phyloP scores from a whole-genome alignment of 306 rosid species.

The Vigna unguiculata region DNA sequence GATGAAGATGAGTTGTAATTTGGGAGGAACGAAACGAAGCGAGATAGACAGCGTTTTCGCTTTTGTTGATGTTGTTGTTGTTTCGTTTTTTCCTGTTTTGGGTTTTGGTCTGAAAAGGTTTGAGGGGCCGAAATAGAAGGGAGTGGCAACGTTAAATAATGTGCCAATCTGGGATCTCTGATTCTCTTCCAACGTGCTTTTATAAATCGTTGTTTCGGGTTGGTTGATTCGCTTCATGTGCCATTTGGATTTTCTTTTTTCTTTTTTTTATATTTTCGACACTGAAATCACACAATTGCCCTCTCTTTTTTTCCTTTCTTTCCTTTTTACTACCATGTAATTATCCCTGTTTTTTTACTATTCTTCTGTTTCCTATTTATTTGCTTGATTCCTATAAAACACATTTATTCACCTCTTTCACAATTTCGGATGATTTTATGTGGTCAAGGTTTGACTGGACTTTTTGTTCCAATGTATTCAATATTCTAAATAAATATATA shows the following conservation, averaged over 20 bases:
- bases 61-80: background rate
- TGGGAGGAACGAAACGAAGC: background rate
- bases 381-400: background rate
- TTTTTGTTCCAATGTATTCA: too few relatives aligned
- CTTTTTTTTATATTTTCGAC: background rate
- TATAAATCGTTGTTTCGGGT: constrained; percentile 19
- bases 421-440: too few relatives aligned
- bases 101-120: constrained; percentile 32
- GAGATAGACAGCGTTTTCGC: background rate
- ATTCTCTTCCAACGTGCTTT: constrained; percentile 25
- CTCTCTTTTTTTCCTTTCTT: background rate
- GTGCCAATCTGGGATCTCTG: constrained; percentile 48
- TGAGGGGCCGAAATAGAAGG: constrained; percentile 33
- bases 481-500: too few relatives aligned
- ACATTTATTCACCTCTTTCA: background rate
- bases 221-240: background rate
- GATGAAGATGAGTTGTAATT: background rate
- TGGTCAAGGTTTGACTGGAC: too few relatives aligned
- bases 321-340: background rate
- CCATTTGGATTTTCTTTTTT: constrained; percentile 13
- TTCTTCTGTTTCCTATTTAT: background rate
- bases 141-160: constrained; percentile 22
- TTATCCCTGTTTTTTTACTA: background rate
- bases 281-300: background rate
- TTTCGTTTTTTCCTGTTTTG: background rate